Conservation (phyloP, 2,329 filamentous ascomycete species). For the Thyridium curvatum region DNA sequence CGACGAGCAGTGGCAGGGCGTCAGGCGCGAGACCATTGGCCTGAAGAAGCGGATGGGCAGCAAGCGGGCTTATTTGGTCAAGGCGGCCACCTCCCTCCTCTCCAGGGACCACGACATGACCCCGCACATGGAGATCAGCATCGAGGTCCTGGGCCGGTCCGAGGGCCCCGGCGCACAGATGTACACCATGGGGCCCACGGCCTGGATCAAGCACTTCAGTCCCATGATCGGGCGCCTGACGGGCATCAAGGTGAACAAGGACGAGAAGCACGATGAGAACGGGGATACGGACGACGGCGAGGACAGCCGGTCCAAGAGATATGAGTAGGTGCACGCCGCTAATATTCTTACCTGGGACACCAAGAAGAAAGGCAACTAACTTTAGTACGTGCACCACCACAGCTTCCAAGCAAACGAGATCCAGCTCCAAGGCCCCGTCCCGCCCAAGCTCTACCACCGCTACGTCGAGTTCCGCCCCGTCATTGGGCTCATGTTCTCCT, state of each 20-base stretch:
- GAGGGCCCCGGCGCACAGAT: constrained; percentile 61
- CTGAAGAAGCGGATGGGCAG: constrained; percentile 81
- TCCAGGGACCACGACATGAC: constrained; percentile 58
- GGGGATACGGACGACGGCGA: constrained; percentile 23
- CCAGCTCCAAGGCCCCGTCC: constrained; percentile 78
- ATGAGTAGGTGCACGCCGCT: constrained; percentile 59
- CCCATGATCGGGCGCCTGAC: constrained; percentile 80
- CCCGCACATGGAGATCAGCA: constrained; percentile 65
- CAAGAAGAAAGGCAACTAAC: neutral
- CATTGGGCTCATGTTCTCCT: constrained; percentile 82
- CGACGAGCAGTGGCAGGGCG: constrained; percentile 60
- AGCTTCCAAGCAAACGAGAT: constrained; percentile 93
- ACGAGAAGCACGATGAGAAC: constrained; percentile 46
- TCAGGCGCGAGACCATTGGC: constrained; percentile 54
- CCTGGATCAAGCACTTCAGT: constrained; percentile 79
- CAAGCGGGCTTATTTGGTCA: constrained; percentile 76
- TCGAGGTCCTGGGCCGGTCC: constrained; percentile 72
- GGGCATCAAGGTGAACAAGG: constrained; percentile 61
- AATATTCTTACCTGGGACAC: neutral
- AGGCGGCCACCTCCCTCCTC: constrained; percentile 60
- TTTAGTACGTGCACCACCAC: constrained; percentile 6
- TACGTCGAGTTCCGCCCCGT: constrained; percentile 92
- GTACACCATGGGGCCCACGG: constrained; percentile 72
- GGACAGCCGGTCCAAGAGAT: constrained; percentile 50
- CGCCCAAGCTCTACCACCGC: constrained; percentile 75